Conservation (phyloP, 495 filamentous ascomycete genomes). For the Talaromyces trachyspermus region DNA sequence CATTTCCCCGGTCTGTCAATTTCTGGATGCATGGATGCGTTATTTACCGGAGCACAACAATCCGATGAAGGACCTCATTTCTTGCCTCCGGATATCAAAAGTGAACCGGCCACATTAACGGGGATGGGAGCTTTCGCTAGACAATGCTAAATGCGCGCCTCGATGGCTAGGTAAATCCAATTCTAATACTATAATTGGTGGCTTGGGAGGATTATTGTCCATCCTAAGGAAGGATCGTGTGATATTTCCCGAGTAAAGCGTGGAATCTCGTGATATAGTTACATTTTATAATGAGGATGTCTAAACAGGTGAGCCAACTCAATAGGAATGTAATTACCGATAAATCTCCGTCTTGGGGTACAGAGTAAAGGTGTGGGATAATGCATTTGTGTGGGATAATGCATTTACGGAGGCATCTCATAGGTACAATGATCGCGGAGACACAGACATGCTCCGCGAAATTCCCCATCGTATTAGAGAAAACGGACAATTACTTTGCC, state of each 20-base stretch:
- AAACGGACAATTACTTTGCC: background rate
- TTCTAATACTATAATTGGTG: background rate
- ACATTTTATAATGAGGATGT: background rate
- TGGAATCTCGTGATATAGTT: background rate
- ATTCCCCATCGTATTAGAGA: background rate
- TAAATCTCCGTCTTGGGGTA: background rate
- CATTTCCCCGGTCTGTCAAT: constrained; percentile 3
- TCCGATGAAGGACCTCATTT: background rate
- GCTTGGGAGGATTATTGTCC: background rate
- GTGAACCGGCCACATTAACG: constrained; percentile 2
- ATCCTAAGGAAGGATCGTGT: background rate
- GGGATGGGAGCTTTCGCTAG: background rate
- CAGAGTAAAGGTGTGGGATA: background rate
- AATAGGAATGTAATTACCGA: background rate
- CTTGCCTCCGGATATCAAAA: background rate
- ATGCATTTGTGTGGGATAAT: no score
- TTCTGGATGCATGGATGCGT: background rate
- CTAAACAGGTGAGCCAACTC: background rate
- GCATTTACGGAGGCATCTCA: background rate
- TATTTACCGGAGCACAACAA: constrained; percentile 3
- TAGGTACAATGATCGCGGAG: background rate
- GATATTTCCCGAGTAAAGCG: background rate
- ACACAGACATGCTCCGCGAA: background rate
- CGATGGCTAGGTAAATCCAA: background rate
- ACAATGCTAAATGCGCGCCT: background rate